Evolutionary conservation across 1,284 basidiomycete genomes (phyloP), one percentile per base, ranked within the genome.

Genomic region (Sanghuangporus sanghuang): DNA sequence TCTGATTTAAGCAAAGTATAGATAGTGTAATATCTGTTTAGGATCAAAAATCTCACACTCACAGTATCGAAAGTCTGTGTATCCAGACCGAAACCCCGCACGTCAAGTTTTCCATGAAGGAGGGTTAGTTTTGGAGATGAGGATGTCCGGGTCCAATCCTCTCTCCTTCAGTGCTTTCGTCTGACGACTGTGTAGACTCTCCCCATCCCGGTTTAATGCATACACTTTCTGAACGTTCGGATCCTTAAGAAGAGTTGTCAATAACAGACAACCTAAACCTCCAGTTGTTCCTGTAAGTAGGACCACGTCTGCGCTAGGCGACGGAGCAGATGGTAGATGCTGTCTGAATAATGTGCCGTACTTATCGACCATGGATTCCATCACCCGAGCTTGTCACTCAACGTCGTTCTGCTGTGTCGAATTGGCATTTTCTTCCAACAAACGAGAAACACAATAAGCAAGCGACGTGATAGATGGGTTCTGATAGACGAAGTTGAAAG

Each of bases 261-360:
- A 70, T 2, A 75, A 60, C 38, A 71, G 68, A 3, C 71, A 69
- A 3, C 77, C 77, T 0, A 78, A 65, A 2, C 70, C 67, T 2
- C 77, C 76, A 0, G 77, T 77, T 5, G 73, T 73, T 6, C 77
- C 77, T 0, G 76, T 77, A 4, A 78, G 57, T 21, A 77, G 58
- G n/a, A 76, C 70, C 6, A 70, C 67, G 6, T 53, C 18, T 55
- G 64, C 53, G 7, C 61, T 27, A 49, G 68, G 73, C n/a, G 35
- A 23, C 11, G 74, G 73, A 32, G 27, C 27, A 32, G 27, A 32
- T 32, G 27, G 27, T 32, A 32, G 27, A 32, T 32, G 27, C 5
- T 32, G 27, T 32, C 27, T 32, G 61, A 76, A 74, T 11, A 65
- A 59, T 21, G 53, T 38, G 42, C 66, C 71, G 68, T 76, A 76